phyloP scores from a whole-genome alignment of 495 filamentous ascomycete genomes.

The Penicillium bovifimosum region DNA sequence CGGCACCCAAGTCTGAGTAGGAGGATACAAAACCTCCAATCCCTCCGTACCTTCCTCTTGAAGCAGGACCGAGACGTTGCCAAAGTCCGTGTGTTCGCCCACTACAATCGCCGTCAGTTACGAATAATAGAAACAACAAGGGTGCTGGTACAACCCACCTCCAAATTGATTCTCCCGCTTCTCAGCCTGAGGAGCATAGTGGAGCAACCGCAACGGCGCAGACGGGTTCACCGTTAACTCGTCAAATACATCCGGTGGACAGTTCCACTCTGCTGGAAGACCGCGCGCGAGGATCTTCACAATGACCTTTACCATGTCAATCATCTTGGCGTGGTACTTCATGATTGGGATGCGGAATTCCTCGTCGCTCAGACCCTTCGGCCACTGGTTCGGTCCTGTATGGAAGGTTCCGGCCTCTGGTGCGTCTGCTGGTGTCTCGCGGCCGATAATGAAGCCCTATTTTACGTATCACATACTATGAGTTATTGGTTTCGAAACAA shows the following conservation, averaged over 20 bases:
- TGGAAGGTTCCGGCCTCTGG: constrained; percentile 14
- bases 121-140: no score
- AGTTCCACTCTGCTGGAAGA: constrained; percentile 8
- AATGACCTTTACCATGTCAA: constrained; percentile 5
- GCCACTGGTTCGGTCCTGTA: constrained; percentile 41
- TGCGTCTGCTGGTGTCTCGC: constrained; percentile 27
- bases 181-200: constrained; percentile 29
- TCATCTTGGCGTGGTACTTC: constrained; percentile 29
- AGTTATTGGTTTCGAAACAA: neutral
- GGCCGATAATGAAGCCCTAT: constrained; percentile 20
- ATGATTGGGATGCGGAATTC: constrained; percentile 33
- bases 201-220: constrained; percentile 25
- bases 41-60: constrained; percentile 19
- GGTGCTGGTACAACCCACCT: no score
- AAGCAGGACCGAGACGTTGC: constrained; percentile 32
- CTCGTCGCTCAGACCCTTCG: constrained; percentile 28
- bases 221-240: constrained; percentile 10
- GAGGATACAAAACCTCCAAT: constrained; percentile 8
- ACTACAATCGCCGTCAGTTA: constrained; percentile 7
- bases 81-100: constrained; percentile 36
- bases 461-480: neutral
- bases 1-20: constrained; percentile 13
- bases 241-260: neutral
- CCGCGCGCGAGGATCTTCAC: constrained; percentile 2
- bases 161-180: constrained; percentile 2